Conservation (phyloP, 2,329 filamentous ascomycete species). For the Diaporthe ilicicola region DNA sequence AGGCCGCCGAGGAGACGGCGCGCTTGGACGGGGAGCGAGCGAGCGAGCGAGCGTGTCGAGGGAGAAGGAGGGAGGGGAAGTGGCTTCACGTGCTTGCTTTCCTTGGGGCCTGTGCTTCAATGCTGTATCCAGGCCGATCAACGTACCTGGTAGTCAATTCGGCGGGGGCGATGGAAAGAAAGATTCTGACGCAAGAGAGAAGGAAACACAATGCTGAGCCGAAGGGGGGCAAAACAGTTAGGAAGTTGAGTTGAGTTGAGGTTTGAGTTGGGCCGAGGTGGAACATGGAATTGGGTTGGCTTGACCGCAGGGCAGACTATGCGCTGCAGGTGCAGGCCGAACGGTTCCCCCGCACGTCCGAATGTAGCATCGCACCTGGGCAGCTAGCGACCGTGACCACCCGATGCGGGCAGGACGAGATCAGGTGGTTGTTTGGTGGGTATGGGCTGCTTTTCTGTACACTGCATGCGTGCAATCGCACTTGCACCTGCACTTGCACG, state of each 20-base stretch:
- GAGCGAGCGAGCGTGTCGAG: neutral
- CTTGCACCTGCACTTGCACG: neutral
- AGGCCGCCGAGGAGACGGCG: neutral
- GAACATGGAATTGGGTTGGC: too few relatives aligned
- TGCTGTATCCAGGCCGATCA: neutral
- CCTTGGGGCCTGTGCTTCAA: too few relatives aligned
- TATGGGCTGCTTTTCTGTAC: neutral
- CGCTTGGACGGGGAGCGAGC: neutral
- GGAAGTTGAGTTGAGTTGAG: neutral
- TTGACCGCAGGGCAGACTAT: neutral
- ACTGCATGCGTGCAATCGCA: neutral
- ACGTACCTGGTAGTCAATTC: neutral
- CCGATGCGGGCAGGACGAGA: neutral
- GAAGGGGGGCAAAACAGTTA: neutral
- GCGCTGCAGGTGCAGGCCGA: neutral
- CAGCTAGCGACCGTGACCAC: neutral
- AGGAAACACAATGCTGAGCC: neutral
- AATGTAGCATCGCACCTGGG: neutral
- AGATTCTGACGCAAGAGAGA: neutral
- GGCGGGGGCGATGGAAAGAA: neutral
- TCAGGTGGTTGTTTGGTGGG: neutral
- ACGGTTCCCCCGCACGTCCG: slow-evolving; percentile 7
- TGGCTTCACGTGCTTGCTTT: neutral
- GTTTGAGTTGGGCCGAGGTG: too few relatives aligned
- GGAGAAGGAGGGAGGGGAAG: neutral